Evolutionary conservation across 306 rosid genomes (phyloP).

Genomic region (Dalbergia cultrata): DNA sequence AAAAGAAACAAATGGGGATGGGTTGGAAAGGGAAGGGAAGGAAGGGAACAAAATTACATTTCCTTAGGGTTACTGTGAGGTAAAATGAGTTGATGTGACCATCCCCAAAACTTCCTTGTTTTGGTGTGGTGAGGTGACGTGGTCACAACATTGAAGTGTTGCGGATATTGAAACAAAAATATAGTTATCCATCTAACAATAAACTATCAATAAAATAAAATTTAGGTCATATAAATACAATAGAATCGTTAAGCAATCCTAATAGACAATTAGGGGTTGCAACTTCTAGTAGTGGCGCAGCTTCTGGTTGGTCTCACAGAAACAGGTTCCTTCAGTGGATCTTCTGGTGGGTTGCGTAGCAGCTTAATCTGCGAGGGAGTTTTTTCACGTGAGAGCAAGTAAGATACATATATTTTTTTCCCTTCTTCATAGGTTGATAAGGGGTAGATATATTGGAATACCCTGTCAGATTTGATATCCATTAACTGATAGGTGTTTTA

Average conservation of each 20-base stretch:
- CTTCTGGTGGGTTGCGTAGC: not conserved
- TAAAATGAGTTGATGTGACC: not conserved
- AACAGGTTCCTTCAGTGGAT: not conserved
- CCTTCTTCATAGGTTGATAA: not conserved
- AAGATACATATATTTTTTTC: not conserved
- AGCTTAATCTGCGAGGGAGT: not conserved
- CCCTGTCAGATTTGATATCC: not conserved
- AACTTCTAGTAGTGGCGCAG: not conserved
- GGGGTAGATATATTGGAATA: not conserved
- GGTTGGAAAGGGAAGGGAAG: not conserved
- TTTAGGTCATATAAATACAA: not conserved
- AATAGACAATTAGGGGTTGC: not conserved
- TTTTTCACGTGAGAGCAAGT: not conserved
- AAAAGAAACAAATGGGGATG: not conserved
- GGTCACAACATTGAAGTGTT: not conserved
- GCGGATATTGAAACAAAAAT: not conserved
- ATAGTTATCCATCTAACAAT: not conserved
- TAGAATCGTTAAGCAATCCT: not conserved
- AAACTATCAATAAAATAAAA: not conserved
- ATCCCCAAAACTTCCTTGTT: not conserved
- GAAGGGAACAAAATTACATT: not conserved
- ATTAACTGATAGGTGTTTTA: not conserved
- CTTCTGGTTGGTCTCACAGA: not conserved
- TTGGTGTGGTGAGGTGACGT: not conserved
- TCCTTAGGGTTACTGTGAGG: not conserved